Base-by-base conservation (phyloP, 179 eudicot species). In the Silene noctiflora region DNA sequence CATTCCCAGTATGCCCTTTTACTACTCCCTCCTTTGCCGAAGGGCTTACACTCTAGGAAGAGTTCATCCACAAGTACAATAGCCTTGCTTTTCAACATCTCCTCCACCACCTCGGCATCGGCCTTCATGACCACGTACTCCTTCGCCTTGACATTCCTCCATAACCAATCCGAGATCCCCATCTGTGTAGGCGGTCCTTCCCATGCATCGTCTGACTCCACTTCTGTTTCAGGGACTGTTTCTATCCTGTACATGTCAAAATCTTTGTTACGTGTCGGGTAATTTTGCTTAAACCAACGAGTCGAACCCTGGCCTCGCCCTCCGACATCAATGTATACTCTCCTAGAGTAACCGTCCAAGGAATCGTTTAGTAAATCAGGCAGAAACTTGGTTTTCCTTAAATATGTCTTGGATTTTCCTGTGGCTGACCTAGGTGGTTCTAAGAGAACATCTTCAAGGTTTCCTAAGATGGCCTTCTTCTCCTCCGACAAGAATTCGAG, bases 1-100 rank as follows among this genome's bases (percentile, higher is more conserved):
- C 98, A 94, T 76, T 94, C 89, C 98, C 97, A 94, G 82, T 94
- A 94, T 14, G 98, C 91, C 81, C 93, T 90, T 53, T 74, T 88
- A 68, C 78, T 84, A 76, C 71, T 81, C 31, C 83, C 87, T 2
- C 84, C 84, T 65, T 81, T 80, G 22, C 93, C 89, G 62, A 82
- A 81, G 19, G 88, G 87, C 81, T 82, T 89, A 73, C 98, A 94
- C 75, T 92, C 96, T 80, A 94, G 61, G 67, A 94, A 92, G 35
- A 94, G 75, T 74, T 92, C 97, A 69, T 94, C 98, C n/a, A 94
- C 97, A 6, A 92, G 78, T 33, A 79, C 84, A 29, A 89, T 79
- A 0, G 86, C 91, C 72, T 83, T 83, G 67, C 86, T 86, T 76
- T 79, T 87, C 13, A 84, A 77, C 96, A 92, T 87, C 87, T 89